Evolutionary conservation across 1,139 yeast species (phyloP).

Genomic region (Taiozyma sp.): DNA sequence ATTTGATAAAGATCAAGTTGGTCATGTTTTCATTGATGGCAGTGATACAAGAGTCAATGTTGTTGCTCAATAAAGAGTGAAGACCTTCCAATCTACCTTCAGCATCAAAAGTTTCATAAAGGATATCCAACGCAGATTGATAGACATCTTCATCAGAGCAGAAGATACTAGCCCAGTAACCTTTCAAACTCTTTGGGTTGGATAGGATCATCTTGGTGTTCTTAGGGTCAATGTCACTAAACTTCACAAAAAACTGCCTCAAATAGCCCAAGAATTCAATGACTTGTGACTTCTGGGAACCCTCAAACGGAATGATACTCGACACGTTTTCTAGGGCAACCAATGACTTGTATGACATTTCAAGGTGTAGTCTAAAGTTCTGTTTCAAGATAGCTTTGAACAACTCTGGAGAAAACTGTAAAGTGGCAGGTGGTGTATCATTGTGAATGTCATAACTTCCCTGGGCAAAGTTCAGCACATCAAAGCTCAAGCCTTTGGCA

Average conservation of each 20-base stretch:
- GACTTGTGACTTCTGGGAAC: conserved; percentile 25
- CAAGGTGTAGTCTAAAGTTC: conserved; percentile 34
- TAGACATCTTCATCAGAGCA: conserved; percentile 47
- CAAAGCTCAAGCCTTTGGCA: conserved; percentile 45
- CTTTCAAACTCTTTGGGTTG: conserved; percentile 35
- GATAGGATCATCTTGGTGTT: conserved; percentile 37
- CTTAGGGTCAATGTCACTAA: conserved; percentile 40
- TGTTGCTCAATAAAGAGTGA: conserved; percentile 41
- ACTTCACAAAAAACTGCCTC: conserved; percentile 28
- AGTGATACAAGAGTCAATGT: conserved; percentile 37
- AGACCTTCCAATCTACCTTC: conserved; percentile 71
- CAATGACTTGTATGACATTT: conserved; percentile 36
- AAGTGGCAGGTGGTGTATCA: conserved; percentile 30
- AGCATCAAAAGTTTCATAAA: conserved; percentile 76
- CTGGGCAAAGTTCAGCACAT: conserved; percentile 50
- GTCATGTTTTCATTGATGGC: conserved; percentile 45
- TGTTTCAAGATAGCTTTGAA: conserved; percentile 34
- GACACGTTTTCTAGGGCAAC: conserved; percentile 39
- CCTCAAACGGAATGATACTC: conserved; percentile 31
- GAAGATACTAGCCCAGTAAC: conserved; percentile 67
- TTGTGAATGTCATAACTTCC: conserved; percentile 40
- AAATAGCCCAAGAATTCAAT: conserved; percentile 23
- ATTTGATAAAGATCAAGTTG: conserved; percentile 41
- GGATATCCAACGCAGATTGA: conserved; percentile 65
- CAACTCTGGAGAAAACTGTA: conserved; percentile 38